These are phyloP conservation scores for Zoysia japonica DNA, from an alignment of 176 grass and related monocot species.

Conservation along the genomic window DNA sequence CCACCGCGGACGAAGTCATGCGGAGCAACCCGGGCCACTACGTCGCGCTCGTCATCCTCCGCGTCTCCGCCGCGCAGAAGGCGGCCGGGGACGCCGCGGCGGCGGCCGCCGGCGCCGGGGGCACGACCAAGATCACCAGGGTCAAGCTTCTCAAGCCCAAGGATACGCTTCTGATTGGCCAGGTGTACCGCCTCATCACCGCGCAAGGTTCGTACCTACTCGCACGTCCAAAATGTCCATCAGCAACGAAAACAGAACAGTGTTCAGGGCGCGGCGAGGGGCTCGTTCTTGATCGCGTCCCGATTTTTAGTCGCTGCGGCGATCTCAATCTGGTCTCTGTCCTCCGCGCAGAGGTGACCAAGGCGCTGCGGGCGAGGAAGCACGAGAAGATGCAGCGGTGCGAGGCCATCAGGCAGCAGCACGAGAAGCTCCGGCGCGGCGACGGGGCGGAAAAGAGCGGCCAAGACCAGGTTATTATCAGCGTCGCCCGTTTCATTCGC, in stretches of 20 bases:
- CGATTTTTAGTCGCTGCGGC: not conserved
- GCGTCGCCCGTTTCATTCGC: not conserved
- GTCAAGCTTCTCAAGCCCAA: conserved; percentile 96
- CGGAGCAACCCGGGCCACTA: conserved; percentile 81
- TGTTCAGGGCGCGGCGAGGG: not conserved
- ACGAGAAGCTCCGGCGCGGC: conserved; percentile 49
- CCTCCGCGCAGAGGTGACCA: conserved; percentile 72
- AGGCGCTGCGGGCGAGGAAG: conserved; percentile 78
- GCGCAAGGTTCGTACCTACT: conserved; percentile 63
- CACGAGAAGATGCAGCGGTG: conserved; percentile 85
- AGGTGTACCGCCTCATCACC: conserved; percentile 91
- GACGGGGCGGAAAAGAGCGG: conserved; percentile 19
- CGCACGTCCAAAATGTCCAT: not conserved
- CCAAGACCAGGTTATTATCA: conserved; percentile 29
- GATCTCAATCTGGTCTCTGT: not conserved
- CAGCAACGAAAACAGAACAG: not conserved
- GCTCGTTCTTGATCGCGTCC: too few species aligned
- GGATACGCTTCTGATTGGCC: conserved; percentile 80
- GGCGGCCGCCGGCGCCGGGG: not conserved
- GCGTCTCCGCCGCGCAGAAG: conserved; percentile 42
- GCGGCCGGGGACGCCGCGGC: conserved; percentile 8
- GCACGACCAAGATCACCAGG: conserved; percentile 57
- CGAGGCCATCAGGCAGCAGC: conserved; percentile 64
- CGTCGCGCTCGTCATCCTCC: conserved; percentile 85
- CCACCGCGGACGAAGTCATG: conserved; percentile 84